Conservation (phyloP, 495 filamentous ascomycete species). For the Daldinia vernicosa region DNA sequence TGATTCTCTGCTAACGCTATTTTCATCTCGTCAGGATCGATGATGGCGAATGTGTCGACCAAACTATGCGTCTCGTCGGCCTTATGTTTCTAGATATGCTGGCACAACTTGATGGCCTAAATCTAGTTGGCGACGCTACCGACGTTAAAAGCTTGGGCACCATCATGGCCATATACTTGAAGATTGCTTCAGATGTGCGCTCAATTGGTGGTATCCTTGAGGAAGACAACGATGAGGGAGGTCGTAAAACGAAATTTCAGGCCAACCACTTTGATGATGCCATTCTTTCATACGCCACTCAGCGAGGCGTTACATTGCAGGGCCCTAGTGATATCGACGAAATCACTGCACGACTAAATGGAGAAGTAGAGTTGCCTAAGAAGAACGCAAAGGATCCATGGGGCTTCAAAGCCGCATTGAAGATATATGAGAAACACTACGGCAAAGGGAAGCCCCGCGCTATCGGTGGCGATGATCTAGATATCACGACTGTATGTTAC, state of each 20-base stretch:
- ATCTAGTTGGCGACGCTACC: not conserved
- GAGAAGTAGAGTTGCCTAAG: slow-evolving; percentile 38
- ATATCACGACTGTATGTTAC: not conserved
- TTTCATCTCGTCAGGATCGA: slow-evolving; percentile 29
- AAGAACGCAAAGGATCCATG: slow-evolving; percentile 40
- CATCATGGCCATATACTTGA: not conserved
- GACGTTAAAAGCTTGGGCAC: not conserved
- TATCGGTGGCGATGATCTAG: not conserved
- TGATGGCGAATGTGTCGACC: slow-evolving; percentile 36
- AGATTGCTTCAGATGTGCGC: not conserved
- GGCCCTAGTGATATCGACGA: slow-evolving; percentile 46
- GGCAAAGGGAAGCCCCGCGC: not conserved
- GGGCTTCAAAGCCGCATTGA: slow-evolving; percentile 34
- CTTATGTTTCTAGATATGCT: slow-evolving; percentile 52
- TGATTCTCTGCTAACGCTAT: not conserved
- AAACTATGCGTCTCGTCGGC: slow-evolving; percentile 41
- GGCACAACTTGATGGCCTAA: slow-evolving; percentile 42
- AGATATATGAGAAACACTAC: slow-evolving; percentile 23
- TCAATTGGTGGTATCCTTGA: not conserved
- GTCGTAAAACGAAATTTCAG: slow-evolving; percentile 24
- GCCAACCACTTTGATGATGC: slow-evolving; percentile 37
- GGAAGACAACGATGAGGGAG: not conserved
- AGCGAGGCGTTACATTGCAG: slow-evolving; percentile 38
- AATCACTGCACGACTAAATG: not conserved
- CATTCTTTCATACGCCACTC: slow-evolving; percentile 44